These are phyloP conservation scores for Colletotrichum lini DNA, from an alignment of 2,329 filamentous ascomycete species.

Conservation along the genomic window DNA sequence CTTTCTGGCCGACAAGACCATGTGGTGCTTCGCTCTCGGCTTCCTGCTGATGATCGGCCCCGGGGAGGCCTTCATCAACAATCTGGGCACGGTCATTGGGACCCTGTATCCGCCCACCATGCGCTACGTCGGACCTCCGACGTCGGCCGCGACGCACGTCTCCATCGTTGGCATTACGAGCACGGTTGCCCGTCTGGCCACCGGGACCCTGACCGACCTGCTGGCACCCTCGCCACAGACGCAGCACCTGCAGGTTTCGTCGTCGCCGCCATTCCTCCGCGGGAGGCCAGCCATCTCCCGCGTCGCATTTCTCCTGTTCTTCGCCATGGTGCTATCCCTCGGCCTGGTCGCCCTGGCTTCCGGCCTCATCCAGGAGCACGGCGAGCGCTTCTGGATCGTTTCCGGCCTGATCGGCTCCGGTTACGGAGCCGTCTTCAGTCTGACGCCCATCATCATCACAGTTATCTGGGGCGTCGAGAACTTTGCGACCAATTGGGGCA, in stretches of 20 bases:
- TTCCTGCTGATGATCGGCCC: constrained; percentile 96
- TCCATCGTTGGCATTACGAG: constrained; percentile 93
- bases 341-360: constrained; percentile 86
- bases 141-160: constrained; percentile 87
- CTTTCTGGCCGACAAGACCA: constrained; percentile 90
- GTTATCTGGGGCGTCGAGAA: constrained; percentile 99
- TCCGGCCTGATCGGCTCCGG: constrained; percentile 89
- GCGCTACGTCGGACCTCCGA: constrained; percentile 58
- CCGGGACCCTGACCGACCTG: constrained; percentile 89
- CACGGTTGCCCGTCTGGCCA: constrained; percentile 90
- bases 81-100: constrained; percentile 92
- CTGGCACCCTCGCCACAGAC: constrained; percentile 79
- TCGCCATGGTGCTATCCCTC: constrained; percentile 79
- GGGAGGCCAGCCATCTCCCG: constrained; percentile 77
- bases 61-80: constrained; percentile 98
- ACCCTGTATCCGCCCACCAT: constrained; percentile 78
- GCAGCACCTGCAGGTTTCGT: constrained; percentile 66
- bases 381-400: constrained; percentile 86
- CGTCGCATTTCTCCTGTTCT: constrained; percentile 82
- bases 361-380: constrained; percentile 80
- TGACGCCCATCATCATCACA: constrained; percentile 93
- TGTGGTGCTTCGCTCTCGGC: constrained; percentile 94
- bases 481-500: constrained; percentile 98
- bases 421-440: constrained; percentile 91
- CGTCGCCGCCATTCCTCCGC: constrained; percentile 42